phyloP scores from a whole-genome alignment of 352 stramenopile genomes.

The Phytophthora kernoviae region DNA sequence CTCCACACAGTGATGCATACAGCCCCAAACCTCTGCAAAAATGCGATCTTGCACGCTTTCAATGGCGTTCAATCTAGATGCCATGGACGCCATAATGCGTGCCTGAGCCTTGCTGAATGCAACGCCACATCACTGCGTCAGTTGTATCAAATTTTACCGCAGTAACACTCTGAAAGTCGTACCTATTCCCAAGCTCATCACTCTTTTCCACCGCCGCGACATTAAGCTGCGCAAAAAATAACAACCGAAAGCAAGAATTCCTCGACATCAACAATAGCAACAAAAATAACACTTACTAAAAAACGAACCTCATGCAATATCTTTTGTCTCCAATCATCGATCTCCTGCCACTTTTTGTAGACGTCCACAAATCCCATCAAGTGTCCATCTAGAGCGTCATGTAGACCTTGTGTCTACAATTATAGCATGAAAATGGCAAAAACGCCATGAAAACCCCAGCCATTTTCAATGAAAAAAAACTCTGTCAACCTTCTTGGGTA shows the following conservation, averaged over 20 bases:
- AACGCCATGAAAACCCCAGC: neutral
- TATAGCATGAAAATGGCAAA: neutral
- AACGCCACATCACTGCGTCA: neutral
- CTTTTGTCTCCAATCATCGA: constrained; percentile 85
- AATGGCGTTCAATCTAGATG: constrained; percentile 60
- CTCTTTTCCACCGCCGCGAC: constrained; percentile 60
- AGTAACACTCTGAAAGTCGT: too few relatives aligned
- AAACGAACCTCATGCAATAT: constrained; percentile 74
- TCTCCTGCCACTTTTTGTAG: constrained; percentile 72
- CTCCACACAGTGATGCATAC: constrained; percentile 84
- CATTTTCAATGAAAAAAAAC: too few relatives aligned
- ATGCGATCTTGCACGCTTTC: constrained; percentile 70
- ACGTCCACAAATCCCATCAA: constrained; percentile 60
- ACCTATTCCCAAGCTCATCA: constrained; percentile 80
- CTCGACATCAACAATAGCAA: neutral
- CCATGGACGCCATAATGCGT: constrained; percentile 74
- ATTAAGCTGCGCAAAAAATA: constrained; percentile 45
- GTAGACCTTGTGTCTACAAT: constrained; percentile 42
- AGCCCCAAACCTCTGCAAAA: constrained; percentile 75
- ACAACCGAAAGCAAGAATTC: neutral
- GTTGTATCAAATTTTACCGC: too few relatives aligned
- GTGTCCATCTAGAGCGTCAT: constrained; percentile 52
- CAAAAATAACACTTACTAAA: neutral
- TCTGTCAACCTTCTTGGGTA: constrained; percentile 62
- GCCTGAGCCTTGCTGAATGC: constrained; percentile 63